A percentile compares a stretch with the other conserved stretches of the same genome.
Evolutionary conservation across 2,329 filamentous ascomycete species (phyloP).

Genomic region (Orbilia javanica): DNA sequence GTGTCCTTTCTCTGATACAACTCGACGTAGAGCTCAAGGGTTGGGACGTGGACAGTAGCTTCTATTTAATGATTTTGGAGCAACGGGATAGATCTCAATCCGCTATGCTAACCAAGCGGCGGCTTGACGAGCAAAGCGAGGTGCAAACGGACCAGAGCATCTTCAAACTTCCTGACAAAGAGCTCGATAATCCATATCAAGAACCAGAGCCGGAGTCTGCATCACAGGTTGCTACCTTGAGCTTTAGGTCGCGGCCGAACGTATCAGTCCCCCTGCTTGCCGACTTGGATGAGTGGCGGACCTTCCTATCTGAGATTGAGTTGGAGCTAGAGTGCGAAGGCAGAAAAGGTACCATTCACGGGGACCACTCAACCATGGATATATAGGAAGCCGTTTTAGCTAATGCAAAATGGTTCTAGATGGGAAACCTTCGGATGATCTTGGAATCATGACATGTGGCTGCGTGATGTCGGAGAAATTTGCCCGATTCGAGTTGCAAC

Average conservation of each 20-base stretch:
- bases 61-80: constrained; percentile 59
- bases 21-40: constrained; percentile 49
- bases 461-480: constrained; percentile 59
- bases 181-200: constrained; percentile 53
- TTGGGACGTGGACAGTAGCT: constrained; percentile 55
- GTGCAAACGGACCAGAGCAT: constrained; percentile 58
- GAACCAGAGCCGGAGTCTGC: constrained; percentile 51
- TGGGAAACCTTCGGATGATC: constrained; percentile 58
- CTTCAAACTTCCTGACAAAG: constrained; percentile 58
- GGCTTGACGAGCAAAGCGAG: constrained; percentile 58
- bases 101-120: constrained; percentile 51
- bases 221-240: constrained; percentile 58
- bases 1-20: constrained; percentile 51
- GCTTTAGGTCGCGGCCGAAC: constrained; percentile 58
- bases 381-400: constrained; percentile 42
- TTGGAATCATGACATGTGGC: constrained; percentile 58
- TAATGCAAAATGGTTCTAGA: constrained; percentile 54
- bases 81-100: constrained; percentile 54
- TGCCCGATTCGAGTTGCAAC: constrained; percentile 52
- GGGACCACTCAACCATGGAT: constrained; percentile 55
- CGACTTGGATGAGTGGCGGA: constrained; percentile 59
- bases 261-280: constrained; percentile 59
- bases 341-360: constrained; percentile 55
- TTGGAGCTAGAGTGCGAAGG: constrained; percentile 59
- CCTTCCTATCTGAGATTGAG: constrained; percentile 59